These are phyloP conservation scores for Neofusicoccum laricinum DNA, from an alignment of 2,329 filamentous ascomycete species.

Conservation along the genomic window DNA sequence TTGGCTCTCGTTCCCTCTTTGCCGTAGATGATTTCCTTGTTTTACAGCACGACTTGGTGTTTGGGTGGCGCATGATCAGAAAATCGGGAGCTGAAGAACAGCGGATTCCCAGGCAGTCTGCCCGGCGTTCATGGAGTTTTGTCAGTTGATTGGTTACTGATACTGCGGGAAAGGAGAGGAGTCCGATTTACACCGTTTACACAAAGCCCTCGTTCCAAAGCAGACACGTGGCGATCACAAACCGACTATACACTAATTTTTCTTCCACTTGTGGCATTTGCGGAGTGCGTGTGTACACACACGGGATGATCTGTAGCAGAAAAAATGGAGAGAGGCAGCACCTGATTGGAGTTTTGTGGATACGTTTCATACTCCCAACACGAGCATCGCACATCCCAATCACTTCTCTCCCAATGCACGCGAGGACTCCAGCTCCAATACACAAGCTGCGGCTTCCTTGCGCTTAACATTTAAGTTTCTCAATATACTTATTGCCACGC, in stretches of 20 bases:
- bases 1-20: not conserved
- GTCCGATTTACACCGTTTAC: not conserved
- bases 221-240: not conserved
- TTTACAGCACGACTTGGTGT: constrained; percentile 5
- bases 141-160: not conserved
- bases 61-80: constrained; percentile 4
- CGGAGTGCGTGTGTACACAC: not conserved
- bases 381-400: not conserved
- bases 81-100: not conserved
- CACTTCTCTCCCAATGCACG: not conserved
- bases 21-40: not conserved
- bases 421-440: not conserved
- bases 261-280: not conserved
- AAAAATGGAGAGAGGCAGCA: constrained; percentile 8
- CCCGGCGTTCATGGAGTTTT: constrained; percentile 6
- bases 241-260: constrained; percentile 12
- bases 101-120: constrained; percentile 3
- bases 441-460: not conserved
- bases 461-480: not conserved
- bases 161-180: not conserved
- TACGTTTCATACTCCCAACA: not conserved
- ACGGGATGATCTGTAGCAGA: constrained; percentile 2
- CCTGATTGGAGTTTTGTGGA: not conserved
- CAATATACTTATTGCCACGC: not conserved
- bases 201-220: not conserved